Base-by-base conservation (phyloP, 306 rosid species). In the Corylus americana region DNA sequence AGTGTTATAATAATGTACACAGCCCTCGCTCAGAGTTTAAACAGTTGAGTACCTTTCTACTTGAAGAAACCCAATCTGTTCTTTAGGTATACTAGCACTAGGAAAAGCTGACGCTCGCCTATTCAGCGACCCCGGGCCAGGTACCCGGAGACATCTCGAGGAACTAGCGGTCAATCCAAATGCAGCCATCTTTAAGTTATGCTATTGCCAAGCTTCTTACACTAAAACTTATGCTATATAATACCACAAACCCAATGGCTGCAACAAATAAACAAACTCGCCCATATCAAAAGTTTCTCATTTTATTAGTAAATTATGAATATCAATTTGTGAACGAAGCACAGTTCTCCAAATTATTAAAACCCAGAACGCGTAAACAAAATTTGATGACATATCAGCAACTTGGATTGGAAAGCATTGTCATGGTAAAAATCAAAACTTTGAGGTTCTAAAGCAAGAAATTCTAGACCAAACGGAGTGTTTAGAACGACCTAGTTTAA, bases 161-260 rank as follows among this genome's bases (percentile, higher is more conserved):
- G 96, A 88, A 58, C 82, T 77, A 39, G 85, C 87, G 63, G 87
- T 83, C 82, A 93, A 75, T 66, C 98, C 96, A 62, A 89, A 85
- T 17, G 84, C 73, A 71, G 83, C 63, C 98, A 92, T 95, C 74
- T 35, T 80, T 25, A 25, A 72, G 17, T 71, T 9, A 3, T 20
- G 51, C 50, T 49, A 20, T 59, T 75, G 29, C 63, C 47, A 50
- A 14, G 77, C 75, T 51, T 59, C 48, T 11, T 42, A 61, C 68
- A 57, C 37, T 16, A 29, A 57, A 39, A 67, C 72, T 55, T 13
- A 31, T 49, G 64, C 81, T 68, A 70, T 10, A 47, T 4, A 70
- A 73, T 70, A 72, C 8, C 72, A 45, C 71, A 37, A 55, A 59
- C 74, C 70, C 74, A 79, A 76, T 53, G 71, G 72, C 87, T 50